Evolutionary conservation across 441 rosid species (phyloP).

Genomic region (Eruca vesicaria): DNA sequence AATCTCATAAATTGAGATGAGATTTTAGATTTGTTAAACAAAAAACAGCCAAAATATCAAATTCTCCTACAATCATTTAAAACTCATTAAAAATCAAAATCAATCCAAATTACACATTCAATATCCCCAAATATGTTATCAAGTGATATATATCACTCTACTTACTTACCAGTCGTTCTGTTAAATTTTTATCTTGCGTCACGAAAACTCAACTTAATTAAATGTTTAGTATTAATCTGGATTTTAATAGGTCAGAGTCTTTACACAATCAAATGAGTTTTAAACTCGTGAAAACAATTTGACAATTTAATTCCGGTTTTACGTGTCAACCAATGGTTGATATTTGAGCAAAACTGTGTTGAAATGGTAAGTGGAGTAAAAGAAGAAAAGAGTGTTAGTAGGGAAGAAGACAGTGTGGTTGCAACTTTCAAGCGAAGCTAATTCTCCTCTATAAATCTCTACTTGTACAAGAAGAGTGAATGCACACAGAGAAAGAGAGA

Average conservation of each 20-base stretch:
- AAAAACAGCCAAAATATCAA: no score
- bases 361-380: background rate
- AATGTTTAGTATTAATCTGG: background rate
- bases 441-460: conserved; percentile 6
- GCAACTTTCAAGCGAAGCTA: background rate
- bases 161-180: background rate
- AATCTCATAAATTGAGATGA: no score
- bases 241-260: background rate
- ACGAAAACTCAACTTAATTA: background rate
- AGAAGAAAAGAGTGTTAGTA: background rate
- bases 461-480: background rate
- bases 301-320: background rate
- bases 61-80: no score
- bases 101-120: no score
- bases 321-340: background rate
- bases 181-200: background rate
- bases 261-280: background rate
- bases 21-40: no score
- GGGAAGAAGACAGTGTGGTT: background rate
- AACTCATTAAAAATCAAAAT: no score
- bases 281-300: background rate
- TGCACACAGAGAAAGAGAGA: background rate
- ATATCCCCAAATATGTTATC: no score
- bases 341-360: background rate
- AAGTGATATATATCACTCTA: no score